Evolutionary conservation across 2,329 filamentous ascomycete genomes (phyloP).

Genomic region (Bipolaris gigantea): DNA sequence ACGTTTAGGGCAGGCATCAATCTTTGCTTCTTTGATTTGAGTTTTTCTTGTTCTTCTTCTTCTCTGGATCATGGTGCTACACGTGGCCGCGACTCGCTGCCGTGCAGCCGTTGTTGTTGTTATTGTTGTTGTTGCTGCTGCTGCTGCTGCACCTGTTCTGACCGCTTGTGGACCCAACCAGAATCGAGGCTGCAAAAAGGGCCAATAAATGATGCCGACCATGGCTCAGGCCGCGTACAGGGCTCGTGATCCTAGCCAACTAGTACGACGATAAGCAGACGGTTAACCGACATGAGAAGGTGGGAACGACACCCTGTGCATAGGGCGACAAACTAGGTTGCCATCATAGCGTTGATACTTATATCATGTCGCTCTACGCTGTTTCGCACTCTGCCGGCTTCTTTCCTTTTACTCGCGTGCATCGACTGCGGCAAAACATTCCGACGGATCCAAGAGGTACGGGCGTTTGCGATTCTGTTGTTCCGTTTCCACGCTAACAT

Average conservation of each 20-base stretch:
- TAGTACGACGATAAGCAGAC: background rate
- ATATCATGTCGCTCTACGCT: background rate
- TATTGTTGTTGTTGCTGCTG: too few species aligned
- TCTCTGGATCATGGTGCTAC: background rate
- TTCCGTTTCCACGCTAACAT: background rate
- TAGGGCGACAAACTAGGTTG: background rate
- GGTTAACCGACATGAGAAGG: background rate
- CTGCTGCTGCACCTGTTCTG: background rate
- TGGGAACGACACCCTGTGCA: background rate
- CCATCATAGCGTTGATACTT: background rate
- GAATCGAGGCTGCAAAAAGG: background rate
- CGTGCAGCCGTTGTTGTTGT: background rate
- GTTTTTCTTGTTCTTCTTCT: too few species aligned
- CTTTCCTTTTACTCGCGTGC: background rate
- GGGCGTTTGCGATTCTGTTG: background rate
- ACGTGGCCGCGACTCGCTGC: background rate
- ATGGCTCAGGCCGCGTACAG: background rate
- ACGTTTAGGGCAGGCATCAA: too few species aligned
- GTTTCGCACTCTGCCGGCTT: background rate
- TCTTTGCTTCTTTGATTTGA: background rate
- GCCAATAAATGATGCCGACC: background rate
- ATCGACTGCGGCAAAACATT: background rate
- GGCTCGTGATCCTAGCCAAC: background rate
- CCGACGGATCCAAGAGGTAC: background rate
- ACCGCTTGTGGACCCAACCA: background rate